Conservation (phyloP, 2,329 filamentous ascomycete genomes). For the Amauroascus niger region DNA sequence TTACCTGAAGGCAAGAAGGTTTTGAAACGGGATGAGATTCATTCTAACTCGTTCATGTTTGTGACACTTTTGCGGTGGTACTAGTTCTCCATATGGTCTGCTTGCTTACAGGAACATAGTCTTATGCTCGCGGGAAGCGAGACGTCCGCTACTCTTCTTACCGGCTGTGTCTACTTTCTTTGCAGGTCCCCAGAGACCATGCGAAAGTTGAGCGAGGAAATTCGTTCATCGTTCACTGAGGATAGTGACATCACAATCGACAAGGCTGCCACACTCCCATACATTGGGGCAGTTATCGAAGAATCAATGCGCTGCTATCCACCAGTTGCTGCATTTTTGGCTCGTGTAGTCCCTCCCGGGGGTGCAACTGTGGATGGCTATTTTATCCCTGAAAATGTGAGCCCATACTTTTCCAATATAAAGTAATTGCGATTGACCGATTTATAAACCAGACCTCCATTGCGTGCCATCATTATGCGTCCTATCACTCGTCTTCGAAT, state of each 20-base stretch:
- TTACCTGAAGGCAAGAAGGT: slow-evolving; percentile 20
- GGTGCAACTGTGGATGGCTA: slow-evolving; percentile 18
- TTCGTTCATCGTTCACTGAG: slow-evolving; percentile 11
- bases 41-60: slow-evolving; percentile 24
- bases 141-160: slow-evolving; percentile 37
- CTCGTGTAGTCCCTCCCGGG: slow-evolving; percentile 1
- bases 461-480: slow-evolving; percentile 17
- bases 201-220: slow-evolving; percentile 9
- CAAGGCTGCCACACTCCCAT: slow-evolving; percentile 12
- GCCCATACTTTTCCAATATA: not conserved
- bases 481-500: slow-evolving; percentile 15
- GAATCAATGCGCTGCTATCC: slow-evolving; percentile 22
- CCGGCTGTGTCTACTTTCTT: slow-evolving; percentile 31
- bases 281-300: slow-evolving; percentile 19
- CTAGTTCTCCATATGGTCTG: not conserved
- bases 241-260: slow-evolving; percentile 13
- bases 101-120: not conserved
- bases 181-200: slow-evolving; percentile 22
- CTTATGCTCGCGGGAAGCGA: slow-evolving; percentile 38
- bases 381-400: slow-evolving; percentile 16
- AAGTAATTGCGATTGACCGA: not conserved
- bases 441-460: slow-evolving; percentile 3
- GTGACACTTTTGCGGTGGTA: slow-evolving; percentile 20
- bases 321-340: slow-evolving; percentile 18
- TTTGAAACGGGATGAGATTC: slow-evolving; percentile 22